phyloP scores from a whole-genome alignment of 164 flowering plant species.

The Vitis vinifera region DNA sequence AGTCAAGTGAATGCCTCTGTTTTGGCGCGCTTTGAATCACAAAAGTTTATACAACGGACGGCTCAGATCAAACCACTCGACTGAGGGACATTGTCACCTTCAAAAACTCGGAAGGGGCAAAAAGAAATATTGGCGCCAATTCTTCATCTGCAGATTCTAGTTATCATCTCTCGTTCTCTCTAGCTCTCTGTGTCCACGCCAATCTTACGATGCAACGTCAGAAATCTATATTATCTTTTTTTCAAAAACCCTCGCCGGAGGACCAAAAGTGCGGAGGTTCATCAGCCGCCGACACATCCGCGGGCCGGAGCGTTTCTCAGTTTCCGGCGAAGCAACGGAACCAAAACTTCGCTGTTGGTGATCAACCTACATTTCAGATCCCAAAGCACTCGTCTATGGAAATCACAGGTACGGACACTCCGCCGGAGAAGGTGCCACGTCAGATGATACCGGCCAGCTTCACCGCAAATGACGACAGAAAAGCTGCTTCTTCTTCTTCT shows the following conservation, averaged over 20 bases:
- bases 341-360: slow-evolving; percentile 6
- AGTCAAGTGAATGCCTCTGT: too few relatives aligned
- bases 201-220: slow-evolving; percentile 69
- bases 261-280: slow-evolving; percentile 19
- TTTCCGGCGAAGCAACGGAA: slow-evolving; percentile 20
- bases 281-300: slow-evolving; percentile 16
- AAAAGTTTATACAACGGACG: too few relatives aligned
- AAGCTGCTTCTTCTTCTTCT: slow-evolving; percentile 10
- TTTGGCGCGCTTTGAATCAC: too few relatives aligned
- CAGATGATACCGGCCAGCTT: slow-evolving; percentile 34
- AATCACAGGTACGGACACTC: slow-evolving; percentile 78
- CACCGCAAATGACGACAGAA: slow-evolving; percentile 11
- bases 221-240: slow-evolving; percentile 70
- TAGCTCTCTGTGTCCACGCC: not conserved
- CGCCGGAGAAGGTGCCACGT: slow-evolving; percentile 85
- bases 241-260: slow-evolving; percentile 52
- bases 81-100: too few relatives aligned
- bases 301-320: slow-evolving; percentile 15
- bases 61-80: too few relatives aligned
- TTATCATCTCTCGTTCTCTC: slow-evolving; percentile 4
- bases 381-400: slow-evolving; percentile 26
- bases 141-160: not conserved
- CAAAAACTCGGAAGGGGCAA: not conserved
- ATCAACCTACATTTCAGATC: slow-evolving; percentile 7
- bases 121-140: slow-evolving; percentile 5